A percentile compares a stretch with the other conserved stretches of the same genome.
Conservation (phyloP, 306 rosid species). For the Quillaja saponaria region DNA sequence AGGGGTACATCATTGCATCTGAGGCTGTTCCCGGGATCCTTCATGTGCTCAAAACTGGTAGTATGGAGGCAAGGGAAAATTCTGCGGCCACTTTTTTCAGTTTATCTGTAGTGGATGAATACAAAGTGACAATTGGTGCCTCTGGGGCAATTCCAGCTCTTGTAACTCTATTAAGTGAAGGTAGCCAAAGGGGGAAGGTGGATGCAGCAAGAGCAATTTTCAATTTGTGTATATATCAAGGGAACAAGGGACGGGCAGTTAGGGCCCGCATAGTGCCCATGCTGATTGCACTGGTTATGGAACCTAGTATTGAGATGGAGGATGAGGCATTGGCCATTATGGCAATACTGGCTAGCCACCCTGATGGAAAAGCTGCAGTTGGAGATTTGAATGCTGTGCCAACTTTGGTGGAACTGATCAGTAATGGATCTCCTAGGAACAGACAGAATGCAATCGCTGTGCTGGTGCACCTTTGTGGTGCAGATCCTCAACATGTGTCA, state of each 20-base stretch:
- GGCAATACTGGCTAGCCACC: conserved; percentile 53
- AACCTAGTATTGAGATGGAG: conserved; percentile 56
- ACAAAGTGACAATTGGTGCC: conserved; percentile 52
- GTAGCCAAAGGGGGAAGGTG: conserved; percentile 61
- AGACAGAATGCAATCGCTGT: conserved; percentile 63
- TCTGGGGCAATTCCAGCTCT: conserved; percentile 62
- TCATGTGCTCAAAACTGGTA: conserved; percentile 54
- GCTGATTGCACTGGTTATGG: conserved; percentile 50
- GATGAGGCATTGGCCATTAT: conserved; percentile 64
- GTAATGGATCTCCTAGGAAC: conserved; percentile 57
- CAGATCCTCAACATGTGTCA: conserved; percentile 45
- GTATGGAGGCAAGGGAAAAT: conserved; percentile 70
- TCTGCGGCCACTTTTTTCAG: conserved; percentile 68
- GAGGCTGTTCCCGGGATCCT: conserved; percentile 61
- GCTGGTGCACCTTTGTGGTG: conserved; percentile 51
- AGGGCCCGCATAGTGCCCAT: conserved; percentile 58
- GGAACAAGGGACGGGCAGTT: conserved; percentile 65
- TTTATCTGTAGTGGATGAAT: conserved; percentile 58
- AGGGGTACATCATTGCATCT: conserved; percentile 48
- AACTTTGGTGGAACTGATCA: conserved; percentile 48
- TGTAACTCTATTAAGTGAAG: conserved; percentile 50
- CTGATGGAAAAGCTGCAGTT: conserved; percentile 57
- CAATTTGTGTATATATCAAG: conserved; percentile 60
- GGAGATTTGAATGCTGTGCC: conserved; percentile 51
- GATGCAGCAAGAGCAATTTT: conserved; percentile 69